Base-by-base conservation (phyloP, 495 filamentous ascomycete genomes). In the Penicillium bialowiezense region DNA sequence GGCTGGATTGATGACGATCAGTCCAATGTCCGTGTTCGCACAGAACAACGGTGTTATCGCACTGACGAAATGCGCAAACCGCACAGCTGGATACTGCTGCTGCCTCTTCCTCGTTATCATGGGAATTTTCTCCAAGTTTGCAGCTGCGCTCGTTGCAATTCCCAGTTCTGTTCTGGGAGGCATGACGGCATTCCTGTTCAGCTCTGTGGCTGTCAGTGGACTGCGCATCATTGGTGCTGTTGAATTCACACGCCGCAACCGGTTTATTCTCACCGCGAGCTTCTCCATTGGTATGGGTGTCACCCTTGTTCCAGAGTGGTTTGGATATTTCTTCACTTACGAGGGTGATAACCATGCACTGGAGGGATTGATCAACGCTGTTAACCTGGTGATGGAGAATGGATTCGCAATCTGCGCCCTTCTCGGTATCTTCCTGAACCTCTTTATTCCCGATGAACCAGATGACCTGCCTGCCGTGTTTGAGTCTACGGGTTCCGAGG, bases 1-100 rank as follows among this genome's bases (percentile, higher is more conserved):
- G 20, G 88, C 90, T 13, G 88, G 84, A 1, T 77, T 96, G 34
- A 84, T 81, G 73, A 95, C 91, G 21, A 90, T 91, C 55, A 90
- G 86, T 0, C 89, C 90, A 17, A 89, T 92, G 84, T 84, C 79
- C 6, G 88, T 85, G 51, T 84, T 84, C 41, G 85, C 90, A 0
- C 89, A 96, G 68, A 96, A 96, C 69, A 97, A 97, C 70, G 84
- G 90, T 54, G 91, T 97, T 48, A 95, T 97, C 52, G 85, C 89
- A 5, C 75, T 95, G 17, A 95, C 90, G 3, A 81, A 89, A 17
- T 96, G 91, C 65, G 91, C 91, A 0, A 97, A 93, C 67, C 82
- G 91, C 40, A 88, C 82, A 10, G 91, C 91, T 3, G 91, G 91
- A 9, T 96, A 90, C 60, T 79, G 67, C 42, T 75, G 70, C 61